phyloP scores from a whole-genome alignment of 495 filamentous ascomycete species.

The Elasticomyces elasticus region DNA sequence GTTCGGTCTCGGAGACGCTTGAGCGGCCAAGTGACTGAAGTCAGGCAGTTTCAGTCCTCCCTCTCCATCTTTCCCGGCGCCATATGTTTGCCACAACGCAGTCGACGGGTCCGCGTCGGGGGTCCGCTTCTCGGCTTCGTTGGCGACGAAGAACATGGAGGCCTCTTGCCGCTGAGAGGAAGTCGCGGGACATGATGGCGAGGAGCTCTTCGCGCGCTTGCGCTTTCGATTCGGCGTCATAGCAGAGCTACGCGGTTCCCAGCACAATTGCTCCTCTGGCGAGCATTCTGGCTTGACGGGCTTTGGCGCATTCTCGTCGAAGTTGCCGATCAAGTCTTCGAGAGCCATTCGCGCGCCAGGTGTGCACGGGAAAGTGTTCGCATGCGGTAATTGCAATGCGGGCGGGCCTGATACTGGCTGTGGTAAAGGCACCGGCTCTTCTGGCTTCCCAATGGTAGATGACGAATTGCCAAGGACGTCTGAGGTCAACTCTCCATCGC shows the following conservation, averaged over 20 bases:
- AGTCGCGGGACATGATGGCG: slow-evolving; percentile 43
- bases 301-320: slow-evolving; percentile 44
- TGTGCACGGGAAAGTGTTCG: slow-evolving; percentile 46
- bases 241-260: slow-evolving; percentile 47
- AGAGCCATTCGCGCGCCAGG: slow-evolving; percentile 66
- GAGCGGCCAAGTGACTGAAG: slow-evolving; percentile 29
- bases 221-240: slow-evolving; percentile 40
- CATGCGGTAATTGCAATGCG: slow-evolving; percentile 31
- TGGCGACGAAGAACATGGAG: slow-evolving; percentile 33
- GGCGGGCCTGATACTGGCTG: not conserved
- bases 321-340: slow-evolving; percentile 66
- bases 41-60: slow-evolving; percentile 20
- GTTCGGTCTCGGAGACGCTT: slow-evolving; percentile 30
- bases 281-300: slow-evolving; percentile 42
- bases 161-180: slow-evolving; percentile 54
- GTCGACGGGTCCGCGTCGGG: slow-evolving; percentile 72
- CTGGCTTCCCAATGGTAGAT: not conserved
- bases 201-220: slow-evolving; percentile 74
- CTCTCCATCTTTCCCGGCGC: slow-evolving; percentile 15
- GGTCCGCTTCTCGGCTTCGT: slow-evolving; percentile 50
- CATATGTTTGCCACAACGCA: slow-evolving; percentile 81
- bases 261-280: slow-evolving; percentile 64
- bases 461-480: not conserved
- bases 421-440: not conserved
- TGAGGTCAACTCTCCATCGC: slow-evolving; percentile 9